Conservation (phyloP, 2,329 filamentous ascomycete species). For the Tolypocladium inflatum region DNA sequence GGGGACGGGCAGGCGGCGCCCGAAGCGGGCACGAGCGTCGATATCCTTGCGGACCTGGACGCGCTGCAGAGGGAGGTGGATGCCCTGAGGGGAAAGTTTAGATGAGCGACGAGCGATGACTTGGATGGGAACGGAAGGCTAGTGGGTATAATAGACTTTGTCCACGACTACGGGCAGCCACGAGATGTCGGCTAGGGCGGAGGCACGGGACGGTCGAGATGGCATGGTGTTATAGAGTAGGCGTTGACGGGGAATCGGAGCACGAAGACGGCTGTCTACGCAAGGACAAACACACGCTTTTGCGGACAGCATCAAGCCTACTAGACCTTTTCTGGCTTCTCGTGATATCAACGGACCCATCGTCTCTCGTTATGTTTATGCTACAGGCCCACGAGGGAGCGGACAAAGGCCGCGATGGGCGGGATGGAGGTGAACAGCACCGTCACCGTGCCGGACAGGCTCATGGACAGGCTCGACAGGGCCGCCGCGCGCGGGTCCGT, state of each 20-base stretch:
- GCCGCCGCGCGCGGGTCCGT: too few relatives aligned
- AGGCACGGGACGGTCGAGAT: background rate
- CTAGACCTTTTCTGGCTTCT: background rate
- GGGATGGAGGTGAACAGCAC: too few relatives aligned
- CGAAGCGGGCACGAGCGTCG: slow-evolving; percentile 27
- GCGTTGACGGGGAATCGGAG: background rate
- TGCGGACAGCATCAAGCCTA: background rate
- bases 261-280: background rate
- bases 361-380: background rate
- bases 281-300: background rate
- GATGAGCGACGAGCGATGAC: slow-evolving; percentile 8
- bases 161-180: background rate
- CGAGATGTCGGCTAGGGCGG: background rate
- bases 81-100: slow-evolving; percentile 35
- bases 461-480: too few relatives aligned
- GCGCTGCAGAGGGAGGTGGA: slow-evolving; percentile 70
- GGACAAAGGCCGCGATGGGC: background rate
- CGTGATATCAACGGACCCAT: background rate
- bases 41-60: slow-evolving; percentile 64
- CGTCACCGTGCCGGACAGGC: too few relatives aligned
- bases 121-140: slow-evolving; percentile 19
- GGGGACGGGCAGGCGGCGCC: slow-evolving; percentile 3
- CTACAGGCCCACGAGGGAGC: background rate
- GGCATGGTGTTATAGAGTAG: background rate
- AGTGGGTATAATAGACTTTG: background rate